Evolutionary conservation across 2,329 filamentous ascomycete genomes (phyloP).

Genomic region (Fusarium avenaceum): DNA sequence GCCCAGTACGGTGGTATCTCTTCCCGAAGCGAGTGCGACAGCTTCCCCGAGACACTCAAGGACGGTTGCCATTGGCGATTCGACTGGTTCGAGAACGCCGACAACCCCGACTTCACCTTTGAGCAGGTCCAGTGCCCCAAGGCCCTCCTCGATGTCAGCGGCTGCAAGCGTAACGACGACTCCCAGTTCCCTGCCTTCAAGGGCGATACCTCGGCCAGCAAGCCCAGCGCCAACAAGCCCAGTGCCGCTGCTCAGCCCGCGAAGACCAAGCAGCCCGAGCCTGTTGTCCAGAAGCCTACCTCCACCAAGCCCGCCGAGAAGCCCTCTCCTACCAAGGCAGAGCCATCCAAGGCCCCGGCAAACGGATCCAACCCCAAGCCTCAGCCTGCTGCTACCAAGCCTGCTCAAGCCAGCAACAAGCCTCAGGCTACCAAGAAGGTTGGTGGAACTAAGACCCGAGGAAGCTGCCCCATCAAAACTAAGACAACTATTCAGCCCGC

Average conservation of each 20-base stretch:
- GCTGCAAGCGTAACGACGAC: conserved; percentile 54
- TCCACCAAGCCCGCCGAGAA: conserved; percentile 21
- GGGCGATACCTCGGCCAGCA: conserved; percentile 24
- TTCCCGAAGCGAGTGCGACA: conserved; percentile 64
- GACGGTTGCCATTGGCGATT: conserved; percentile 73
- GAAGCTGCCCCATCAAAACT: conserved; percentile 34
- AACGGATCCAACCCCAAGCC: not conserved
- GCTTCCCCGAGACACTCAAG: conserved; percentile 67
- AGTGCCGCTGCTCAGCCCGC: conserved; percentile 14
- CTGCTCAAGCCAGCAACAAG: conserved; percentile 14
- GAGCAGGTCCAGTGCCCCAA: conserved; percentile 68
- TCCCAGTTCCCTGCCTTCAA: conserved; percentile 47
- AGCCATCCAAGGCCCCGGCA: conserved; percentile 2
- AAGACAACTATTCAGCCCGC: conserved; percentile 24
- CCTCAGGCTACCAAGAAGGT: conserved; percentile 29
- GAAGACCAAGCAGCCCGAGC: conserved; percentile 26
- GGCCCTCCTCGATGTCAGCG: conserved; percentile 59
- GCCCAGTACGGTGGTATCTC: conserved; percentile 70
- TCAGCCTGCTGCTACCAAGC: conserved; percentile 19
- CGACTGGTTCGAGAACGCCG: conserved; percentile 71
- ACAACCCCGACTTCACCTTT: conserved; percentile 70
- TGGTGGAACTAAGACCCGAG: conserved; percentile 28
- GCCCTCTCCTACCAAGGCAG: conserved; percentile 18
- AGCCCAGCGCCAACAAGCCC: conserved; percentile 22
- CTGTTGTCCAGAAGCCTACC: conserved; percentile 27